A percentile compares a stretch with the other conserved stretches of the same genome.
Conservation (phyloP, 2,329 filamentous ascomycete species). For the Tolypocladium pustulatum region DNA sequence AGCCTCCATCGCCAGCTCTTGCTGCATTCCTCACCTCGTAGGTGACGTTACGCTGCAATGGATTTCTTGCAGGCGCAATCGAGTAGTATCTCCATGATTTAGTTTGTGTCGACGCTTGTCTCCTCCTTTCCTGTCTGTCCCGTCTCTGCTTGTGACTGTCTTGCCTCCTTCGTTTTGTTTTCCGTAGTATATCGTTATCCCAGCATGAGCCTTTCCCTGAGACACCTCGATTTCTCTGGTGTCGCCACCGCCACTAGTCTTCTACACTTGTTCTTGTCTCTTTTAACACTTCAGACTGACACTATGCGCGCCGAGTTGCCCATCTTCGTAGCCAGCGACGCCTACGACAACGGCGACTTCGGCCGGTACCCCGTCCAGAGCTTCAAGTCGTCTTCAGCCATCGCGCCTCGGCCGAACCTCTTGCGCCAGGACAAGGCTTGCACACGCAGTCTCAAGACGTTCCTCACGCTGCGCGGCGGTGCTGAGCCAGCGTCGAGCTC, state of each 20-base stretch:
- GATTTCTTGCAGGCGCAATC: not conserved
- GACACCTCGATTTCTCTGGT: not conserved
- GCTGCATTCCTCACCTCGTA: not conserved
- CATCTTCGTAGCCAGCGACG: slow-evolving; percentile 2
- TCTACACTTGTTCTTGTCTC: not conserved
- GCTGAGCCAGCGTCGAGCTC: slow-evolving; percentile 16
- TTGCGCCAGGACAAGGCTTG: slow-evolving; percentile 17
- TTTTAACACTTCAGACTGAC: not conserved
- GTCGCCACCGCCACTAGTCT: slow-evolving; percentile 1
- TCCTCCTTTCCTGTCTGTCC: not conserved
- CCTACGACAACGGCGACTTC: slow-evolving; percentile 13
- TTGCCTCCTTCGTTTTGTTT: not conserved
- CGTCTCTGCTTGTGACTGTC: not conserved
- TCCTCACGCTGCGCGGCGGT: slow-evolving; percentile 21
- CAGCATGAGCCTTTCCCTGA: not conserved
- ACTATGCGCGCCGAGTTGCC: slow-evolving; percentile 1
- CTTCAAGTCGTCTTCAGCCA: slow-evolving; percentile 2
- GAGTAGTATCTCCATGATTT: not conserved
- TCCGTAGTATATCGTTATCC: not conserved
- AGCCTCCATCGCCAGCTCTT: not conserved
- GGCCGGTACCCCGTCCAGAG: slow-evolving; percentile 14
- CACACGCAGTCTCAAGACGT: slow-evolving; percentile 17
- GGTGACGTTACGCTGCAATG: not conserved
- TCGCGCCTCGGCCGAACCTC: slow-evolving; percentile 18
- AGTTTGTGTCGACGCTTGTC: not conserved